Conservation (phyloP, 306 rosid species). For the Cicer yamashitae region DNA sequence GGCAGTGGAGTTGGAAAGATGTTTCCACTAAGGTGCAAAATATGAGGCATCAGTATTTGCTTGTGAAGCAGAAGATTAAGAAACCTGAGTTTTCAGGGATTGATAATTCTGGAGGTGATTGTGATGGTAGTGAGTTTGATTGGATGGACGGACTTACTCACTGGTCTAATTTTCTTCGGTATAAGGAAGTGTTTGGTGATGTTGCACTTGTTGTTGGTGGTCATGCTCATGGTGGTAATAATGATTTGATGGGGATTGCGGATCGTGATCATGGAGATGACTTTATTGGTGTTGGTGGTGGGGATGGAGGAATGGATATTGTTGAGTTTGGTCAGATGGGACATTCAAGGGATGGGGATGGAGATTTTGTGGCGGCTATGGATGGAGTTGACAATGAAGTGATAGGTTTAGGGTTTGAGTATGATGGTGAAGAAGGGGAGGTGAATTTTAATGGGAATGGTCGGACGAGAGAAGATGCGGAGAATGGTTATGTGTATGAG, state of each 20-base stretch:
- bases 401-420: conserved; percentile 82
- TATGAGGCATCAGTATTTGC: conserved; percentile 94
- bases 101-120: conserved; percentile 49
- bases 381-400: conserved; percentile 87
- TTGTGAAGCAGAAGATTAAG: conserved; percentile 96
- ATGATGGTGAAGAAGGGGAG: conserved; percentile 78
- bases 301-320: conserved; percentile 66
- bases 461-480: conserved; percentile 66
- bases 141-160: conserved; percentile 88
- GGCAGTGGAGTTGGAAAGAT: conserved; percentile 99
- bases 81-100: conserved; percentile 58
- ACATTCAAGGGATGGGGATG: conserved; percentile 64
- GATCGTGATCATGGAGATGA: conserved; percentile 58
- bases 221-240: conserved; percentile 45
- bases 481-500: conserved; percentile 73
- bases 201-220: conserved; percentile 55
- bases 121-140: conserved; percentile 76
- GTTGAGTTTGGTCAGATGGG: conserved; percentile 81
- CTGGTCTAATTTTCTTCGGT: conserved; percentile 95
- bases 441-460: conserved; percentile 73
- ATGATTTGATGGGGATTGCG: conserved; percentile 56
- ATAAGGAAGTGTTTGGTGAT: conserved; percentile 95
- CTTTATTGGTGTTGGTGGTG: conserved; percentile 56
- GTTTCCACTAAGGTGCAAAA: conserved; percentile 97
- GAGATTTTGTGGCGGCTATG: conserved; percentile 68